These are phyloP conservation scores for Hortiboletus campestris DNA, from an alignment of 768 basidiomycete genomes.

Conservation along the genomic window DNA sequence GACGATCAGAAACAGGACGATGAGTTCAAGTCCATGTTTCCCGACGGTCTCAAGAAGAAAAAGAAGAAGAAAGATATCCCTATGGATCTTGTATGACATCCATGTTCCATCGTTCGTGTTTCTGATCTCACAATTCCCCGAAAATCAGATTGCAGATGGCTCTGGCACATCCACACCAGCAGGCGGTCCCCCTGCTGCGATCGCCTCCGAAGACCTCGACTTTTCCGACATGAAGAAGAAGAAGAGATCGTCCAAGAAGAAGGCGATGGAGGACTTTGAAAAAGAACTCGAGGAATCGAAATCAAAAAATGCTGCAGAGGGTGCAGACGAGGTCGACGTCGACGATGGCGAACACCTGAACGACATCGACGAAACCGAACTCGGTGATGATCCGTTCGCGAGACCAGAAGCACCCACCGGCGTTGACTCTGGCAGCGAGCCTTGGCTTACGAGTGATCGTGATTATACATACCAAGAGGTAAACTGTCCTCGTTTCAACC, in stretches of 20 bases:
- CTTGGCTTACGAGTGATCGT: slow-evolving; percentile 90
- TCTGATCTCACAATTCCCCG: slow-evolving; percentile 1
- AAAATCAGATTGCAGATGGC: slow-evolving; percentile 53
- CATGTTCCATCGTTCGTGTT: neutral
- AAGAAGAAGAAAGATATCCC: slow-evolving; percentile 93
- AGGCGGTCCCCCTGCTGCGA: slow-evolving; percentile 34
- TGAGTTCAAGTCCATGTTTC: slow-evolving; percentile 78
- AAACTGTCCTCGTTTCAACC: slow-evolving; percentile 14
- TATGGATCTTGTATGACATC: slow-evolving; percentile 63
- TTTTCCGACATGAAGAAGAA: slow-evolving; percentile 98
- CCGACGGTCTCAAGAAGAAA: slow-evolving; percentile 84
- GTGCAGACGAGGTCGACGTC: slow-evolving; percentile 51
- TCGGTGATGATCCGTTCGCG: slow-evolving; percentile 88
- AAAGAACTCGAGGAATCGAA: slow-evolving; percentile 81
- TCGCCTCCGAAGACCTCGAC: slow-evolving; percentile 76
- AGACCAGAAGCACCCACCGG: slow-evolving; percentile 52
- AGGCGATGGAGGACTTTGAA: slow-evolving; percentile 91
- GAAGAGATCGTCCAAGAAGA: slow-evolving; percentile 90
- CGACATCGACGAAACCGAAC: slow-evolving; percentile 75
- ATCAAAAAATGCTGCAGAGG: slow-evolving; percentile 61
- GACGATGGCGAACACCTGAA: slow-evolving; percentile 64
- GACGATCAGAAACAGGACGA: slow-evolving; percentile 75
- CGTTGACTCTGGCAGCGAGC: slow-evolving; percentile 74
- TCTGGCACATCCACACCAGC: slow-evolving; percentile 66
- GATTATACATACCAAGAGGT: slow-evolving; percentile 98